Evolutionary conservation across 2,329 filamentous ascomycete genomes (phyloP).

Genomic region (Diatrype stigma): DNA sequence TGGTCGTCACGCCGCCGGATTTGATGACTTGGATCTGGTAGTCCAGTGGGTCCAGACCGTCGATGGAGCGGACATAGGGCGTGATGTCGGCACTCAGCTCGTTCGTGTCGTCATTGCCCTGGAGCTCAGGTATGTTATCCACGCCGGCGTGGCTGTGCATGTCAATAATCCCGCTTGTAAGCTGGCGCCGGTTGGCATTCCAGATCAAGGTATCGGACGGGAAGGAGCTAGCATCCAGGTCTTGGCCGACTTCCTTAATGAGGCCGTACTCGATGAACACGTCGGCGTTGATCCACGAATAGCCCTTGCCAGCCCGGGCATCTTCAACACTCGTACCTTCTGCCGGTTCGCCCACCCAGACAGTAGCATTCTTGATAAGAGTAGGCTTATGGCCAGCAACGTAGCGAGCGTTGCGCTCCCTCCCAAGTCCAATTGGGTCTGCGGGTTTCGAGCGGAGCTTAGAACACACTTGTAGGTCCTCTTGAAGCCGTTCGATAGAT

Average conservation of each 20-base stretch:
- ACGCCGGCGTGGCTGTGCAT: constrained; percentile 68
- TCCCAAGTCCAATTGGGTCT: constrained; percentile 52
- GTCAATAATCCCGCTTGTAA: constrained; percentile 66
- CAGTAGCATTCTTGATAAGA: constrained; percentile 61
- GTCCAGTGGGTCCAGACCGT: constrained; percentile 60
- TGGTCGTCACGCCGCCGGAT: constrained; percentile 68
- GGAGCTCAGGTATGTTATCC: constrained; percentile 49
- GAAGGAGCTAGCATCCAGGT: constrained; percentile 30
- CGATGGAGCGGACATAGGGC: constrained; percentile 63
- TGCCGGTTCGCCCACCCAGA: constrained; percentile 61
- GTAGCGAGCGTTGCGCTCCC: constrained; percentile 58
- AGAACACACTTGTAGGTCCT: constrained; percentile 52
- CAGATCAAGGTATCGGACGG: constrained; percentile 47
- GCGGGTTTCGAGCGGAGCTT: constrained; percentile 50
- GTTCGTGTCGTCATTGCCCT: constrained; percentile 56
- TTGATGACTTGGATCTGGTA: constrained; percentile 66
- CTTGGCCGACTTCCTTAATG: constrained; percentile 47
- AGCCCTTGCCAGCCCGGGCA: constrained; percentile 55
- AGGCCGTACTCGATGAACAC: constrained; percentile 58
- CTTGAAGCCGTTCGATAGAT: constrained; percentile 48
- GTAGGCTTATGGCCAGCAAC: constrained; percentile 55
- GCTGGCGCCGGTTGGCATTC: constrained; percentile 55
- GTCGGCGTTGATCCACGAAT: constrained; percentile 56
- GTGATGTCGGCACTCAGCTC: constrained; percentile 62
- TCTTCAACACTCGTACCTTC: constrained; percentile 49